Evolutionary conservation across 495 filamentous ascomycete species (phyloP).

Genomic region (Pseudomonodictys pantanalensis): DNA sequence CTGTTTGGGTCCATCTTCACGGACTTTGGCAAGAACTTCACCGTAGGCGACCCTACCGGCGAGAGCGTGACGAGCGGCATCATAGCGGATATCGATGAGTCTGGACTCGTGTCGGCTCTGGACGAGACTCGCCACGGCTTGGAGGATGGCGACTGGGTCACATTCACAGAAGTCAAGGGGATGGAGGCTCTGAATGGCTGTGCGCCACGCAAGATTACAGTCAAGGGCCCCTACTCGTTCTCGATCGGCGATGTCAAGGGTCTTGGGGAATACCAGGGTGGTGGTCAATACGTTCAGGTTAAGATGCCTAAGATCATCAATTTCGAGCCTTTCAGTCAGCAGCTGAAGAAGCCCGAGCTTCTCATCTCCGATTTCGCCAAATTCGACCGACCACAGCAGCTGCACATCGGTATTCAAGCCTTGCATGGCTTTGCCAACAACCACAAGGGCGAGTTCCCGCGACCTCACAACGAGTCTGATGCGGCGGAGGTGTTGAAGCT

Average conservation of each 20-base stretch:
- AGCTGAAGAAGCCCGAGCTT: conserved; percentile 82
- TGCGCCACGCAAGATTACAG: conserved; percentile 82
- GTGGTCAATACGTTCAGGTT: conserved; percentile 88
- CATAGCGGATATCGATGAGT: conserved; percentile 80
- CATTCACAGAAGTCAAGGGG: conserved; percentile 87
- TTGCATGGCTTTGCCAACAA: conserved; percentile 76
- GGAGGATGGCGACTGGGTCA: conserved; percentile 94
- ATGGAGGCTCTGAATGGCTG: conserved; percentile 85
- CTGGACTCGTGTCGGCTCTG: conserved; percentile 87
- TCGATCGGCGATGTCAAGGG: conserved; percentile 90
- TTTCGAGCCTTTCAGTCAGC: conserved; percentile 73
- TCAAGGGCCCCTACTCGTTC: conserved; percentile 96
- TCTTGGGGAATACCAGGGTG: conserved; percentile 78
- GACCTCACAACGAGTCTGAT: conserved; percentile 79
- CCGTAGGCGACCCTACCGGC: conserved; percentile 82
- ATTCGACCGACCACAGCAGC: conserved; percentile 86
- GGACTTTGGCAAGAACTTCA: conserved; percentile 93
- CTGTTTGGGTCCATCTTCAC: conserved; percentile 96
- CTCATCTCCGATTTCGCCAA: conserved; percentile 96
- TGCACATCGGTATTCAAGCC: conserved; percentile 91
- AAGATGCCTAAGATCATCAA: conserved; percentile 96
- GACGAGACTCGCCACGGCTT: conserved; percentile 95
- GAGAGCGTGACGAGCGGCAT: conserved; percentile 87
- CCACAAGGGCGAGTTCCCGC: conserved; percentile 67
- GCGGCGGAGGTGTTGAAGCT: conserved; percentile 71